A percentile compares a stretch with the other conserved stretches of the same genome.
These are phyloP conservation scores for Blastobotrys petasosporus DNA, from an alignment of 1,139 yeast genomes.

Conservation along the genomic window DNA sequence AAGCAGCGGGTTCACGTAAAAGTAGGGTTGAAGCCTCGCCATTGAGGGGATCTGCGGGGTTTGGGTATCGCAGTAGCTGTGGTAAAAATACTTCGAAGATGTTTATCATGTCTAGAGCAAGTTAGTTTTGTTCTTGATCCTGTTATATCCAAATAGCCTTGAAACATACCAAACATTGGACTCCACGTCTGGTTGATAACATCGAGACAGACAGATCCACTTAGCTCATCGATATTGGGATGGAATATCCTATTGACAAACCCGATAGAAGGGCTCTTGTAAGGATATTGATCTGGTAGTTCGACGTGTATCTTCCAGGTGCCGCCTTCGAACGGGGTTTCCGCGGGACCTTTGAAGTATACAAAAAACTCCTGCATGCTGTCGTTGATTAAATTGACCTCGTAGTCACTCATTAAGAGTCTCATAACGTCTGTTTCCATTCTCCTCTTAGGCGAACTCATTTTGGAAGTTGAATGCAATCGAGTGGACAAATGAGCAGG, in stretches of 20 bases:
- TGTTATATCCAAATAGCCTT: neutral
- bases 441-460: conserved; percentile 73
- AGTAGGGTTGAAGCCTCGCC: conserved; percentile 84
- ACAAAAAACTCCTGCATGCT: conserved; percentile 89
- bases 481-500: neutral
- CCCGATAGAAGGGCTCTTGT: conserved; percentile 93
- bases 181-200: conserved; percentile 98
- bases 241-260: conserved; percentile 88
- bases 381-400: conserved; percentile 78
- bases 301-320: conserved; percentile 90
- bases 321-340: conserved; percentile 87
- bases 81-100: conserved; percentile 93
- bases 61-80: conserved; percentile 84
- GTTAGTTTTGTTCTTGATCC: conserved; percentile 12
- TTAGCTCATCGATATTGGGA: conserved; percentile 69
- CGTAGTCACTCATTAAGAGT: conserved; percentile 92
- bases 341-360: conserved; percentile 80
- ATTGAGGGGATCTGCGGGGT: conserved; percentile 90
- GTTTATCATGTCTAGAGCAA: conserved; percentile 49
- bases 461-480: neutral
- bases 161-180: conserved; percentile 73
- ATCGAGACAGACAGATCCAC: conserved; percentile 93
- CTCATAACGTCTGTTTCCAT: conserved; percentile 97
- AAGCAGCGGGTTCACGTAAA: conserved; percentile 62
- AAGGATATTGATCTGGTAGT: conserved; percentile 92